phyloP scores from a whole-genome alignment of 305 asterid species.

The Fraxinus xanthoxyloides region DNA sequence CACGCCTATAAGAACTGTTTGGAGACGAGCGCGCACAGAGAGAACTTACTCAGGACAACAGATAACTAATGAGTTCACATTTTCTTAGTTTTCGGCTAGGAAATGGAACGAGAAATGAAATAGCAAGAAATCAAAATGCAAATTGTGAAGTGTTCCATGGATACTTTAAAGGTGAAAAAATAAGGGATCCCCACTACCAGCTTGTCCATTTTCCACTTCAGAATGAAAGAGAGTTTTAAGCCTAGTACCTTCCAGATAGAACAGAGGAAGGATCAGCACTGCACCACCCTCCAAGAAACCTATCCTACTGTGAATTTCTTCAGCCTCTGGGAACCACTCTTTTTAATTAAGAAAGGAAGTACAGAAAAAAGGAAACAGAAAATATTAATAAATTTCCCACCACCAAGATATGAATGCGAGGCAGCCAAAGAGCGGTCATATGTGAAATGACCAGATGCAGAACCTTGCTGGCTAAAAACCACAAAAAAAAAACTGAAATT shows the following conservation, averaged over 20 bases:
- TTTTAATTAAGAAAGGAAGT: constrained; percentile 9
- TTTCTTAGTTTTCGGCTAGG: background rate
- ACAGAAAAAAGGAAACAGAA: background rate
- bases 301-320: constrained; percentile 71
- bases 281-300: constrained; percentile 86
- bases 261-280: constrained; percentile 66
- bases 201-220: background rate
- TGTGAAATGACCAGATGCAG: constrained; percentile 56
- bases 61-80: background rate
- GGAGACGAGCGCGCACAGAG: background rate
- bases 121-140: background rate
- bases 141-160: background rate
- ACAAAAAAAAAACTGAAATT: constrained; percentile 10
- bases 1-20: background rate
- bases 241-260: constrained; percentile 71
- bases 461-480: constrained; percentile 35
- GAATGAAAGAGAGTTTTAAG: background rate
- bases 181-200: background rate
- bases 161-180: background rate
- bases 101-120: background rate
- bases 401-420: constrained; percentile 90
- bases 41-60: constrained; percentile 14
- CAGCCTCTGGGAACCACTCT: constrained; percentile 55
- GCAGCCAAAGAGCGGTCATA: constrained; percentile 76
- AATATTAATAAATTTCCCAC: constrained; percentile 34